Base-by-base conservation (phyloP, 768 basidiomycete genomes). In the Suillus placidus region DNA sequence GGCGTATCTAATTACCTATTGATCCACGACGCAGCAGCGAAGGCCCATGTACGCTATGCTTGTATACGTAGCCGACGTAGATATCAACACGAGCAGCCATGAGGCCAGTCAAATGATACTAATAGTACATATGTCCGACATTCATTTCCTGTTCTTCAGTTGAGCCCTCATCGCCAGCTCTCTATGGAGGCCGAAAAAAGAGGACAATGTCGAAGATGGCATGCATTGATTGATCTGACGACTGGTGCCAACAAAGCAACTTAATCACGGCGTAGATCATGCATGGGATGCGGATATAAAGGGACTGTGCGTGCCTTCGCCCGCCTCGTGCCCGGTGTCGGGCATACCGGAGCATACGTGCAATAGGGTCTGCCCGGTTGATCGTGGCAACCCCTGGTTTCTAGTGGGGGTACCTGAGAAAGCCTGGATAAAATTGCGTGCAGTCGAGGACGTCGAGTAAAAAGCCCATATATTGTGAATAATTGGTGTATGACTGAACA, bases 241-340 rank as follows among this genome's bases (percentile, higher is more conserved):
- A 42, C 16, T 60, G 58, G 38, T 30, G 58, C 40, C 38, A 60
- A 60, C 58, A 20, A 12, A 42, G 37, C 38, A 60, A 60, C 26
- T 12, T 42, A 60, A 60, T 60, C 40, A 42, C 10, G 16, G 23
- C 26, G 18, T 18, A 40, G 37, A 58, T 58, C 57, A 38, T 26
- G 23, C 1, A 26, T 34, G 23, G n/a, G 8, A 30, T 4, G 26
- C 40, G 26, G 57, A 60, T 60, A 60, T 60, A 60, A 60, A 30
- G 18, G 38, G 58, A 30, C 26, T 7, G 1, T 42, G 40, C 58
- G 40, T 42, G 58, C 18, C 32, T 55, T 55, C 54, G 54, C 20
- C 54, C 6, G 54, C 54, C 54, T 55, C 54, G 54, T 55, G 54
- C 54, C 54, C 52, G 6, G 54, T 13, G 32, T n/a, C 32, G 32